Base-by-base conservation (phyloP, 768 basidiomycete species). In the Naganishia antarctica region DNA sequence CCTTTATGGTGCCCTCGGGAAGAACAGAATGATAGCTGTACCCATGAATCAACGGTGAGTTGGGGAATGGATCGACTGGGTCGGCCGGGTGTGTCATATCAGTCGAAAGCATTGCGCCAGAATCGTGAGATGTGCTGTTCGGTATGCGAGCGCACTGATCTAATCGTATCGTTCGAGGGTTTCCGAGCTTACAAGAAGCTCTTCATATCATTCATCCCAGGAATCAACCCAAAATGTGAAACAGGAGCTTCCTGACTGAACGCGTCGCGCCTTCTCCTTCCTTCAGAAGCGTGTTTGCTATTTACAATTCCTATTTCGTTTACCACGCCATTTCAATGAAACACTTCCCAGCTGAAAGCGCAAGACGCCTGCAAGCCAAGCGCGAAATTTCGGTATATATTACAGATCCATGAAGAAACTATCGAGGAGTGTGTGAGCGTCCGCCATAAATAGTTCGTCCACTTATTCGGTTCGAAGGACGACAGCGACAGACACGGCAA, bases 1-100 rank as follows among this genome's bases (percentile, higher is more conserved):
- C 63, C 4, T 13, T 21, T 29, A 23, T 29, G 13, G 47, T 6
- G 50, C 61, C 26, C 1, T 32, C 16, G 26, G 70, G 71, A 2
- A 73, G 66, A 13, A 63, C 61, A 11, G 77, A 78, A 61, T 75
- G 71, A 58, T 70, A 74, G 6, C 67, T 63, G 57, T 74, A 76
- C 15, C 66, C 66, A 43, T 75, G 73, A 12, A 64, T 40, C 46
- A 75, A 53, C 2, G 73, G 59, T 26, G 67, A 68, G n/a, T 69
- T 66, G 0, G 70, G 69, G 0, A 23, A 29, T 6, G 70, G 67
- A 41, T 76, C 69, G 31, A 75, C 71, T 18, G 74, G 70, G 46
- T 74, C 71, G 31, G 50, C 50, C 51, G 43, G 41, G 4, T 23
- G 45, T 48, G 61, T 31, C 53, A 57, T 57, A 34, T 12, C 37